Conservation (phyloP, 352 stramenopile genomes). For the Phytophthora pinifolia region DNA sequence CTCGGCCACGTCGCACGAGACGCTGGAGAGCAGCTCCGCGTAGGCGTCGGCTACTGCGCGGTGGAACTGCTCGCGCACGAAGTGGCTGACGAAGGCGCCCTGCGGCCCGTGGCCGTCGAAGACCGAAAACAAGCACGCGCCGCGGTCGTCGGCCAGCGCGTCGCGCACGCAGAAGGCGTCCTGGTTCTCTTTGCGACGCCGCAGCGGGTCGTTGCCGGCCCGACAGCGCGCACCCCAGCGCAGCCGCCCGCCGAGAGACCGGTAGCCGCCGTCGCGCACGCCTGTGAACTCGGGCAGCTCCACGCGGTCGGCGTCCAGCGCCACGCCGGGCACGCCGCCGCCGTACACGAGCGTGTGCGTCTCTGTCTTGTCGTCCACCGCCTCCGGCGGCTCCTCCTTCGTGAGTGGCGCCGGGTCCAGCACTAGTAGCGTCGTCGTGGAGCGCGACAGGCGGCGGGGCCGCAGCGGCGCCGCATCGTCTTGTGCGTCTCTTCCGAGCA, state of each 20-base stretch:
- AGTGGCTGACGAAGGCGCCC: constrained; percentile 77
- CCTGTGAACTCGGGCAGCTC: constrained; percentile 71
- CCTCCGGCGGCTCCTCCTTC: constrained; percentile 9
- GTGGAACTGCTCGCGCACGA: constrained; percentile 70
- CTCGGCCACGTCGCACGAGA: constrained; percentile 46
- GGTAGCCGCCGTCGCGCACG: constrained; percentile 46
- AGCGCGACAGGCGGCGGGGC: constrained; percentile 31
- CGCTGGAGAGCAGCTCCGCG: constrained; percentile 28
- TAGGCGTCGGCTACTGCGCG: constrained; percentile 48
- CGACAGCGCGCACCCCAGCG: constrained; percentile 57
- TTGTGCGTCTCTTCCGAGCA: constrained; percentile 22
- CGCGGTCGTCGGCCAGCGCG: constrained; percentile 40
- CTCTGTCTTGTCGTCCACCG: constrained; percentile 4
- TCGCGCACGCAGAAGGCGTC: constrained; percentile 72
- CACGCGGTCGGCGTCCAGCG: constrained; percentile 54
- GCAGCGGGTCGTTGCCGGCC: constrained; percentile 70
- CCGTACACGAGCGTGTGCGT: constrained; percentile 37
- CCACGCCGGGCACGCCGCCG: constrained; percentile 67
- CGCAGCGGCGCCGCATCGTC: constrained; percentile 13
- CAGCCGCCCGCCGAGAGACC: constrained; percentile 43
- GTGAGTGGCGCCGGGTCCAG: constrained; percentile 20
- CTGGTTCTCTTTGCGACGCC: constrained; percentile 86
- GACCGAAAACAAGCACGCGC: constrained; percentile 67
- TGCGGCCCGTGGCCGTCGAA: constrained; percentile 78
- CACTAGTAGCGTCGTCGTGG: constrained; percentile 43